phyloP scores from a whole-genome alignment of 2,329 filamentous ascomycete genomes.

The Helotiales sp. region DNA sequence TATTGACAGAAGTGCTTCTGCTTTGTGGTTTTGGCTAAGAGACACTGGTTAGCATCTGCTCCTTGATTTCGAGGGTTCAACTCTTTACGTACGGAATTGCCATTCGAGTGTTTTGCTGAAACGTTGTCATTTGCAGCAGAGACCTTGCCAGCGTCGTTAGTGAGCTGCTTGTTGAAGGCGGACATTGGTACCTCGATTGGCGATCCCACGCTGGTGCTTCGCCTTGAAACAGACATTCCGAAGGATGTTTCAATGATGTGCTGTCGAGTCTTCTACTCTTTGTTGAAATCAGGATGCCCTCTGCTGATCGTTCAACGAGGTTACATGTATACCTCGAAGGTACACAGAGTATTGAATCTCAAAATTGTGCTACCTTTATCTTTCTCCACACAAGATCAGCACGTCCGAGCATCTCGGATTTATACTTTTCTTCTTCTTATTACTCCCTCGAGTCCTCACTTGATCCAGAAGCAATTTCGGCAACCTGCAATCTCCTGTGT shows the following conservation, averaged over 20 bases:
- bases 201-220: constrained; percentile 2
- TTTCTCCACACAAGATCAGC: too few species aligned
- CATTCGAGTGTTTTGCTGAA: not conserved
- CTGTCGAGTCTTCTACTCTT: not conserved
- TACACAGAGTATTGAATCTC: too few species aligned
- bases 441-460: too few species aligned
- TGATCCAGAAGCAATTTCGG: too few species aligned
- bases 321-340: too few species aligned
- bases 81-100: not conserved
- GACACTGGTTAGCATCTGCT: not conserved
- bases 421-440: too few species aligned
- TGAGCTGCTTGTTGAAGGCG: constrained; percentile 12
- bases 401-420: too few species aligned
- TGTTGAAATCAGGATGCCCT: too few species aligned
- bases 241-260: not conserved
- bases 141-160: constrained; percentile 1
- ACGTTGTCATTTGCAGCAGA: not conserved
- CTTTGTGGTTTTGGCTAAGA: not conserved
- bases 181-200: constrained; percentile 12
- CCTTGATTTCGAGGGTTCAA: not conserved
- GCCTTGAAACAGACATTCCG: constrained; percentile 1
- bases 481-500: too few species aligned
- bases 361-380: too few species aligned
- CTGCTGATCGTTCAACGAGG: too few species aligned
- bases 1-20: not conserved